phyloP scores from a whole-genome alignment of 1,284 basidiomycete genomes.

The Inonotus obliquus region DNA sequence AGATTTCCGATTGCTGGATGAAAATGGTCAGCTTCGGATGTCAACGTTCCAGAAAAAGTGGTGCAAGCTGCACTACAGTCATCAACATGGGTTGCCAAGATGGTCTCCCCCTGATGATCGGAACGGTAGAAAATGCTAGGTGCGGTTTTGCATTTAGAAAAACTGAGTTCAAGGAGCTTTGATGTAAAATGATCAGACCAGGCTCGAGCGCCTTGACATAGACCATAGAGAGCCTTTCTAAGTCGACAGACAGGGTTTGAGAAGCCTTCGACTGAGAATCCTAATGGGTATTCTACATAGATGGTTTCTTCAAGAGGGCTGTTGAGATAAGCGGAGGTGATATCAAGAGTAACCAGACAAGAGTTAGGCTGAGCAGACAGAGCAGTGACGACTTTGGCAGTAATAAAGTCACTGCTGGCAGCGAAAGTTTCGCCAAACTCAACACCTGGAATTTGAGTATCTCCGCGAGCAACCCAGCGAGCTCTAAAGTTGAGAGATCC shows the following conservation, averaged over 20 bases:
- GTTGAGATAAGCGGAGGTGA: neutral
- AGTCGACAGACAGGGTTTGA: neutral
- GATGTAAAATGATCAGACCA: neutral
- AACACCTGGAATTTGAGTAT: conserved; percentile 19
- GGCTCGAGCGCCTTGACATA: neutral
- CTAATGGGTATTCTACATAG: neutral
- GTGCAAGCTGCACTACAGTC: conserved; percentile 2
- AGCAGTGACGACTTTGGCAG: neutral
- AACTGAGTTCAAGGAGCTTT: neutral
- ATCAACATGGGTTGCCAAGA: conserved; percentile 2
- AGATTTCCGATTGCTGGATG: neutral
- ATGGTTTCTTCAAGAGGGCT: neutral
- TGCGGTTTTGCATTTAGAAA: neutral
- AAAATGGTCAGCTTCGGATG: neutral
- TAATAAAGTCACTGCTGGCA: neutral
- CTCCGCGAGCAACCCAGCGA: conserved; percentile 26
- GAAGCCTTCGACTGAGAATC: neutral
- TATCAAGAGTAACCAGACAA: neutral
- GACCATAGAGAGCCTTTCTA: conserved; percentile 1
- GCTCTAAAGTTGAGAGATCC: conserved; percentile 21
- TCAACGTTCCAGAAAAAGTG: neutral
- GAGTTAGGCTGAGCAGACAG: neutral
- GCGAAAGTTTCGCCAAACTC: conserved; percentile 4
- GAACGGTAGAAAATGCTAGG: neutral
- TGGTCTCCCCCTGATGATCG: neutral